A percentile compares a stretch with the other conserved stretches of the same genome.
phyloP scores from a whole-genome alignment of 2,329 filamentous ascomycete species.

The Monilinia aucupariae region DNA sequence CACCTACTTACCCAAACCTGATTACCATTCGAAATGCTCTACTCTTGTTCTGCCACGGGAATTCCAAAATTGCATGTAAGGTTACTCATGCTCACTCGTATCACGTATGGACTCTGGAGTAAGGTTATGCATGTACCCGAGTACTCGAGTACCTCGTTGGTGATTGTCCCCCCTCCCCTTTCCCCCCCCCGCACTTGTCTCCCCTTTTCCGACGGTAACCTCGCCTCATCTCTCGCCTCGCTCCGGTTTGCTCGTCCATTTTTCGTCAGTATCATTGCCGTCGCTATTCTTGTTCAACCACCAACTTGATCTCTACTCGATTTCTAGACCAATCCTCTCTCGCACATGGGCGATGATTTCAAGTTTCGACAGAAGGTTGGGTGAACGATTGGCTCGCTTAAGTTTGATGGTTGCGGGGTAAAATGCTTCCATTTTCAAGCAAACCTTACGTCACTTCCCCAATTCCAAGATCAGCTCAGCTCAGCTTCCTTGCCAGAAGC shows the following conservation, averaged over 20 bases:
- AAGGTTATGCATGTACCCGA: no score
- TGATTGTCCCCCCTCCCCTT: no score
- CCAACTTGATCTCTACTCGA: neutral
- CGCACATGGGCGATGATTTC: neutral
- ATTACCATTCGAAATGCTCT: no score
- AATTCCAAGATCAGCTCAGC: no score
- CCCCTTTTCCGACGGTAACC: no score
- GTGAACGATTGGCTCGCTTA: neutral
- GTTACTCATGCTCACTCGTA: no score
- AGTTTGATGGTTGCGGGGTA: neutral
- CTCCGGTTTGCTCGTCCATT: neutral
- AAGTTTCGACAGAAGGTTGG: neutral
- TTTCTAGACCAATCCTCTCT: neutral
- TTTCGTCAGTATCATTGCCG: no score
- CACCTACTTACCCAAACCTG: no score
- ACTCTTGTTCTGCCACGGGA: neutral
- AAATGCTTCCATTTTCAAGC: no score
- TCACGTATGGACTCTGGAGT: no score
- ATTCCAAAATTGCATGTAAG: neutral
- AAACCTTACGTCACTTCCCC: neutral
- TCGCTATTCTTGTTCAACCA: neutral
- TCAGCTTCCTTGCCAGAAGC: slow-evolving; percentile 1
- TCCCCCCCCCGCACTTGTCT: neutral
- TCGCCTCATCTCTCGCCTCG: neutral
- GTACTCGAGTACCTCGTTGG: no score